Evolutionary conservation across 805 yeast species (phyloP), one percentile per base, ranked within the genome.

Genomic region (Candida alai): DNA sequence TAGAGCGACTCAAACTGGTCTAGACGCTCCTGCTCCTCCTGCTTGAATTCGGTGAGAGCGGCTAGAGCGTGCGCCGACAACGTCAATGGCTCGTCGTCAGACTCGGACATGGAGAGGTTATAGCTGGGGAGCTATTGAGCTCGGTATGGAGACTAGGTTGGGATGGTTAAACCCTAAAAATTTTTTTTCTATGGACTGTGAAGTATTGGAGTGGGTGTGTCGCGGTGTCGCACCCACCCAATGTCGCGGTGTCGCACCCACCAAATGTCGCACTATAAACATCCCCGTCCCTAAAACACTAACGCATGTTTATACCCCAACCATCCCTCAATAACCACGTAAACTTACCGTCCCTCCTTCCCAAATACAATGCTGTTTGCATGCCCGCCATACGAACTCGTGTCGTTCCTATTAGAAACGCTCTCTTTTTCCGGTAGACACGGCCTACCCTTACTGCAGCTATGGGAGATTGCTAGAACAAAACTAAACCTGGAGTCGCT

Each of bases 31-130:
- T 66, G 54, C 50, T 87, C 85, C 49, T 88, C 87, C 26, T 59
- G 57, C 46, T 68, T 72, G 51, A 87, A 88, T 49, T 80, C 83
- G 43, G 72, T 76, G 32, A 75, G 60, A 1, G 80, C 80, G 4
- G 74, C 78, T 36, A 75, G 51, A 5, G 80, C 69, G 42, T 63
- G 61, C 2, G 70, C 56, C 1, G 79, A 73, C 28, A 75, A 56
- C 2, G 66, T 53, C 21, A 76, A 56, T n/a, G 54, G 52, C 34
- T 62, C 71, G 49, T 62, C 70, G 45, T 66, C 70, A 2, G 65
- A 62, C 33, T 61, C 66, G 30, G 62, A 60, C 64, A 23, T 37
- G 4, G 5, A 34, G 12, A 18, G 13, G 10, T 32, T 20, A 24
- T 23, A 6, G 8, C n/a, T 12, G 17, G 13, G 10, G 27, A 9